Base-by-base conservation (phyloP, 352 stramenopile genomes). In the Salisapilia sapeloensis region DNA sequence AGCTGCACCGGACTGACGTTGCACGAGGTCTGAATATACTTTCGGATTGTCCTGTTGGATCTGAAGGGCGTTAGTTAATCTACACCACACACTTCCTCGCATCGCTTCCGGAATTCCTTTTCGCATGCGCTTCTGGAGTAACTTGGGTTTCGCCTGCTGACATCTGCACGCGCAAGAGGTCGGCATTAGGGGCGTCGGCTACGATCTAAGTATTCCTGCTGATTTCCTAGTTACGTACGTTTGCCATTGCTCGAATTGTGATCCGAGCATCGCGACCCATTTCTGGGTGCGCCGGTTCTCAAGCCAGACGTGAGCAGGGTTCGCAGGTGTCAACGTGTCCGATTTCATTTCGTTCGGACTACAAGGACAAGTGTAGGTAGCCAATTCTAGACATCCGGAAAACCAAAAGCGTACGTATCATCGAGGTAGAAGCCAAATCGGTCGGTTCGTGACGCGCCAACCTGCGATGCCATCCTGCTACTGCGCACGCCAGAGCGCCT, bases 211-310 rank as follows among this genome's bases (percentile, higher is more conserved):
- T 38, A 10, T 14, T 16, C 17, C 10, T 10, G 19, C 4, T n/a
- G 15, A 38, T 36, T 19, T 29, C 19, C 19, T 4, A 15, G 46
- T 5, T 10, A 52, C 56, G 33, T 42, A 77, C 40, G 74, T 53
- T 46, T 81, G 59, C 64, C 69, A 84, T 44, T 84, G 64, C 35
- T 84, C 64, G 19, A 79, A 50, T 42, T 76, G 56, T 27, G 76
- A 78, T 36, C 69, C 69, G 24, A 80, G 81, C 69, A 84, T 84
- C 36, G 65, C 61, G 30, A 84, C 51, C 69, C 69, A 84, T 38
- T 84, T 84, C 26, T 81, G 57, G 17, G 61, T 80, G 21, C 69
- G 61, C 4, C 55, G 62, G 40, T 84, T 84, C 49, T 84, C 69
- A 5, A 84, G 57, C 69, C 69, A 84, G 11, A 75, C 44, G 1